Base-by-base conservation (phyloP, 345 rosid genomes). In the Hibiscus syriacus region DNA sequence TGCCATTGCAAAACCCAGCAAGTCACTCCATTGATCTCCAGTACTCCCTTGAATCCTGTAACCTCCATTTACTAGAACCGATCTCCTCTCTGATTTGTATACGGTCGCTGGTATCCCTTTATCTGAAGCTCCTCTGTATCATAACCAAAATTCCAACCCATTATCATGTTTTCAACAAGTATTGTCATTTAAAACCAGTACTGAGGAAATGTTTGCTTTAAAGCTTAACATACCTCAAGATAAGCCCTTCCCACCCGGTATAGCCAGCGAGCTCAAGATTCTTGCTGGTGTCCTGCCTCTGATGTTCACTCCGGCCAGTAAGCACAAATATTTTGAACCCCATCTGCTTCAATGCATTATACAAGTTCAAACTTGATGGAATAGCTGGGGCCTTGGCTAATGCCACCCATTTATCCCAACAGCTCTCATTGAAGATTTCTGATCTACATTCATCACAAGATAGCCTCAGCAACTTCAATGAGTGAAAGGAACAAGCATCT, bases 11-110 rank as follows among this genome's bases (percentile, higher is more conserved):
- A 80, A 86, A 9, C 98, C 98, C 9, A 68, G 39, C 57, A 92
- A 77, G 61, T 92, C 96, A 27, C 98, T 92, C 98, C 98, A 92
- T 57, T 92, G 98, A 78, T 92, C 98, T 43, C 98, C 96, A 0
- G 89, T 80, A 79, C 72, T 86, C 60, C 98, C 96, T 5, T 70
- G 89, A 70, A 92, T 76, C 67, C 80, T 25, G 7, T 54, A 54
- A 54, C 29, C 58, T 23, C 14, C 32, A 10, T 53, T 22, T 3
- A 53, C 30, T 26, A 92, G 50, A 73, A 86, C 88, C 11, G 73
- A 27, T 64, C 98, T 83, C 82, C 70, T 87, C 82, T 83, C 80
- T 0, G 96, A 92, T 75, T 92, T 92, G 86, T 84, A 89, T 2
- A 66, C 55, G 1, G 64, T 76, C 12, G 96, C 96, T 16, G 70